phyloP scores from a whole-genome alignment of 1,284 basidiomycete genomes.

The Moniliophthora roreri region DNA sequence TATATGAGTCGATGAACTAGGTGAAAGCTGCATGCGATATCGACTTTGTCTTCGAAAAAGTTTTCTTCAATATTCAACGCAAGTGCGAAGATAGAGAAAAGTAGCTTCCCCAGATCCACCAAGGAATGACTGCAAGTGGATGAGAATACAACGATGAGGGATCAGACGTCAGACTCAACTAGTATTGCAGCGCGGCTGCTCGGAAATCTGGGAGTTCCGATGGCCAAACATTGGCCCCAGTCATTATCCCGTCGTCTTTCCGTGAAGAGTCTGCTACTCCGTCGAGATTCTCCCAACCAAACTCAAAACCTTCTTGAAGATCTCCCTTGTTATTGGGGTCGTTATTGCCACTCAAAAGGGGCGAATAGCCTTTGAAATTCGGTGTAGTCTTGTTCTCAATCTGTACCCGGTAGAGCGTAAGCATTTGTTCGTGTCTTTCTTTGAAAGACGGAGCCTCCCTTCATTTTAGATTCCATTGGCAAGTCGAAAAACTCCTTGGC shows the following conservation, averaged over 20 bases:
- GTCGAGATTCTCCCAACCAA: conserved; percentile 55
- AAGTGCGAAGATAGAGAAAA: conserved; percentile 86
- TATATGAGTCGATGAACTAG: not conserved
- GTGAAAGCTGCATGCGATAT: not conserved
- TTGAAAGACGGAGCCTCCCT: conserved; percentile 34
- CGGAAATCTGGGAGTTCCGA: conserved; percentile 52
- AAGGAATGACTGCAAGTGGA: conserved; percentile 34
- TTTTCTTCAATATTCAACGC: conserved; percentile 74
- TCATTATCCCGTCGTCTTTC: conserved; percentile 46
- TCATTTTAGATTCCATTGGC: conserved; percentile 57
- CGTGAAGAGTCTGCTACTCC: conserved; percentile 32
- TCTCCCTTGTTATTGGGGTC: conserved; percentile 69
- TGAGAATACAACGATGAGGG: not conserved
- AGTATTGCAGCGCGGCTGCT: conserved; percentile 56
- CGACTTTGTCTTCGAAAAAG: conserved; percentile 82
- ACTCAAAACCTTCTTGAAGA: conserved; percentile 80
- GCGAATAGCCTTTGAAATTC: conserved; percentile 76
- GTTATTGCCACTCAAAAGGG: conserved; percentile 59
- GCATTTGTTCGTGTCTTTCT: not conserved
- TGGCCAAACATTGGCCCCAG: conserved; percentile 69
- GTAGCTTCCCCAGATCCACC: conserved; percentile 56
- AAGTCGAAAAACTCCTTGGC: conserved; percentile 64
- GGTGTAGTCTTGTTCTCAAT: conserved; percentile 67
- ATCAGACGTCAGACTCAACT: conserved; percentile 36
- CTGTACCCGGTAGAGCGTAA: conserved; percentile 30